These are phyloP conservation scores for Penicillium atrosanguineum DNA, from an alignment of 495 filamentous ascomycete species.

Conservation along the genomic window DNA sequence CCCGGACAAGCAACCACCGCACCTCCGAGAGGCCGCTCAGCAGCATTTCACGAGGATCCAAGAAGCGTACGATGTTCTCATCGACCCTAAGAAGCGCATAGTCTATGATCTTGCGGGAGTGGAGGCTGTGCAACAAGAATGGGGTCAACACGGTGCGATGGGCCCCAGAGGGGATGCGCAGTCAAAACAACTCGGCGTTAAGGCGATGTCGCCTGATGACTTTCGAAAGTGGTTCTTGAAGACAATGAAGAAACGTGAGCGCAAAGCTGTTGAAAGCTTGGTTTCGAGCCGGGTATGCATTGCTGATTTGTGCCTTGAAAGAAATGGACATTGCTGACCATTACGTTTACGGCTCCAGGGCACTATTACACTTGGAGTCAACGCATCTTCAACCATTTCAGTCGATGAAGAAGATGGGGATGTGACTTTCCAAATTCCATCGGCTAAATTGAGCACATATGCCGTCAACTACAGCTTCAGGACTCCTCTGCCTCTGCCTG, in stretches of 20 bases:
- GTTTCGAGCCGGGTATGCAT: conserved; percentile 40
- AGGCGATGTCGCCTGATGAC: conserved; percentile 43
- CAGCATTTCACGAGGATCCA: conserved; percentile 49
- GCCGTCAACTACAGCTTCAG: conserved; percentile 36
- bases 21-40: conserved; percentile 45
- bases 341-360: conserved; percentile 21
- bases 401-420: conserved; percentile 30
- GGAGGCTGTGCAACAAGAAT: conserved; percentile 46
- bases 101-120: conserved; percentile 54
- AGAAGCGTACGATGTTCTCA: conserved; percentile 54
- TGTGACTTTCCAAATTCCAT: conserved; percentile 31
- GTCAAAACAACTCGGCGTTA: conserved; percentile 38
- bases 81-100: conserved; percentile 51
- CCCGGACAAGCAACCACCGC: conserved; percentile 55
- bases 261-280: conserved; percentile 40
- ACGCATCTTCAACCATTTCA: conserved; percentile 38
- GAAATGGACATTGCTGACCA: not conserved
- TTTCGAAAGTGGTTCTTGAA: conserved; percentile 52
- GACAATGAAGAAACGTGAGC: conserved; percentile 44
- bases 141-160: conserved; percentile 35
- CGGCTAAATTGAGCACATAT: conserved; percentile 21
- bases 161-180: conserved; percentile 29
- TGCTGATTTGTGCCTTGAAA: not conserved
- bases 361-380: conserved; percentile 37
- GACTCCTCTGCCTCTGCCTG: conserved; percentile 30